A percentile compares a stretch with the other conserved stretches of the same genome.
phyloP scores from a whole-genome alignment of 495 filamentous ascomycete genomes.

The Penicillium cataractarum region DNA sequence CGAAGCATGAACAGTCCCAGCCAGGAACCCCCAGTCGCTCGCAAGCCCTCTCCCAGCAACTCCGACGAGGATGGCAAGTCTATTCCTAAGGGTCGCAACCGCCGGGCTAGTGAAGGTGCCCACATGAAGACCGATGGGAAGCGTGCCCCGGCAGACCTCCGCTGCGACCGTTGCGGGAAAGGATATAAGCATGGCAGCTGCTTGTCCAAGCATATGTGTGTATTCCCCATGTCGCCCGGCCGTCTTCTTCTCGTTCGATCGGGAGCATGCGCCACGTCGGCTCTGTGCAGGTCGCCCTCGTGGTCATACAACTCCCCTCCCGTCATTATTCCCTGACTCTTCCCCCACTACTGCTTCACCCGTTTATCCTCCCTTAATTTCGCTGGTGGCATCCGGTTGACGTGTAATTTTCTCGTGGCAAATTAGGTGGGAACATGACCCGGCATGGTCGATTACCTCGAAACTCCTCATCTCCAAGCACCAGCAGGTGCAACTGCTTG shows the following conservation, averaged over 20 bases:
- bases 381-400: constrained; percentile 36
- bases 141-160: constrained; percentile 78
- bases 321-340: constrained; percentile 3
- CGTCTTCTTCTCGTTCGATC: constrained; percentile 38
- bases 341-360: constrained; percentile 12
- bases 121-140: constrained; percentile 77
- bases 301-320: constrained; percentile 39
- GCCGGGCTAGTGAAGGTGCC: constrained; percentile 86
- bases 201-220: constrained; percentile 99
- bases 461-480: constrained; percentile 99
- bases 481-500: constrained; percentile 96
- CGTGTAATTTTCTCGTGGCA: constrained; percentile 51
- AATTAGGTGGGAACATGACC: constrained; percentile 97
- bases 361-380: constrained; percentile 19
- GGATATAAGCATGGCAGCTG: constrained; percentile 99
- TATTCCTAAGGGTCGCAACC: constrained; percentile 68
- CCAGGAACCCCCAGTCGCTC: constrained; percentile 53
- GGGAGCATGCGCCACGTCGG: constrained; percentile 49
- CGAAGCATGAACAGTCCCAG: constrained; percentile 58
- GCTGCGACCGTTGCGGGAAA: constrained; percentile 98
- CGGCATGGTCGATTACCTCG: constrained; percentile 96
- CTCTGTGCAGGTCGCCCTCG: constrained; percentile 53
- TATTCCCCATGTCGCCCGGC: constrained; percentile 58
- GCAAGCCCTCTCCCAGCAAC: constrained; percentile 48
- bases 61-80: constrained; percentile 57